A percentile compares a stretch with the other conserved stretches of the same genome.
Evolutionary conservation across 768 basidiomycete species (phyloP).

Genomic region (Suillus ampliporus): DNA sequence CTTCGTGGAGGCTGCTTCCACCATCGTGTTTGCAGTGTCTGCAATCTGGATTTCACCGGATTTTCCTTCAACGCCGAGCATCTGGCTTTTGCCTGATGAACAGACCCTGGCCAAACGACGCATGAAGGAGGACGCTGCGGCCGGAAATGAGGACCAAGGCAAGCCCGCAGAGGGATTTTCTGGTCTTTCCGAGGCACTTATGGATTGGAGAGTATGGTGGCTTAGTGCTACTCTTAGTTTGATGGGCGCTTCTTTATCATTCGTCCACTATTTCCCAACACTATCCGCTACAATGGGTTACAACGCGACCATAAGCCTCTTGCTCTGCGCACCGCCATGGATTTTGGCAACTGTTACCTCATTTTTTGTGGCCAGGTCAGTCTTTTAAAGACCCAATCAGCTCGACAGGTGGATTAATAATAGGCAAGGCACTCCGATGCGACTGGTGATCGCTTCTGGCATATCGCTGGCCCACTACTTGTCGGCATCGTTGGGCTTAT

Average conservation of each 20-base stretch:
- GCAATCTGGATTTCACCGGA: conserved; percentile 74
- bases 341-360: conserved; percentile 62
- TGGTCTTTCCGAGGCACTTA: conserved; percentile 61
- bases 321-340: conserved; percentile 83
- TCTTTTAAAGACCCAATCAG: neutral
- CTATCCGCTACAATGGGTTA: conserved; percentile 74
- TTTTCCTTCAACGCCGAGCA: conserved; percentile 63
- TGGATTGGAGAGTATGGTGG: conserved; percentile 86
- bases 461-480: conserved; percentile 59
- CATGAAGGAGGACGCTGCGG: conserved; percentile 65
- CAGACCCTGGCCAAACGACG: conserved; percentile 57
- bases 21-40: conserved; percentile 52
- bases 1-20: conserved; percentile 65
- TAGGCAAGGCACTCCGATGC: conserved; percentile 70
- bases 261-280: conserved; percentile 83
- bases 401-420: conserved; percentile 11
- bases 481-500: conserved; percentile 70
- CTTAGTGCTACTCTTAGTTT: conserved; percentile 66
- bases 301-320: conserved; percentile 61
- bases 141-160: conserved; percentile 52
- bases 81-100: conserved; percentile 66
- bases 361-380: conserved; percentile 56
- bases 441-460: conserved; percentile 72
- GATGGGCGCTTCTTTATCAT: conserved; percentile 61
- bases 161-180: conserved; percentile 41